Base-by-base conservation (phyloP, 2,329 filamentous ascomycete genomes). In the Trichoderma atroviride region DNA sequence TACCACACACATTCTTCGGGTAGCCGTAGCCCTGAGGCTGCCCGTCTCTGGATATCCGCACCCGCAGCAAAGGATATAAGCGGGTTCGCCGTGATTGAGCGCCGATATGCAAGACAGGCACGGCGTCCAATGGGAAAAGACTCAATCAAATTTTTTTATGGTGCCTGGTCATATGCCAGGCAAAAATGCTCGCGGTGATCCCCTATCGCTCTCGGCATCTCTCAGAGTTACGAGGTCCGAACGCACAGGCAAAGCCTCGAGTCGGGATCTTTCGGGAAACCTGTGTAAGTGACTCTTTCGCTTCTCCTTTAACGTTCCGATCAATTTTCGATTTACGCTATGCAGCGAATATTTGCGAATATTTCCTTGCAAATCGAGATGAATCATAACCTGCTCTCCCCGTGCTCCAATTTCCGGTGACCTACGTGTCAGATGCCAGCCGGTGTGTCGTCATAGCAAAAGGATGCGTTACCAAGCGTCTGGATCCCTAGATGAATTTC, bases 381-480 rank as follows among this genome's bases (percentile, higher is more conserved):
- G 63, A 67, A 67, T 67, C 63, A 67, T 67, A 50, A 66, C 33
- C 52, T 65, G 62, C 62, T 65, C 62, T 43, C 5, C 11, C n/a
- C 14, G 43, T 35, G 43, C 60, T 50, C 27, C 33, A 33, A 11
- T 56, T 35, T 37, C n/a, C 9, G 4, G 22, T 10, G 52, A 24
- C 22, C 24, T 55, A 19, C 6, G 24, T 55, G 52, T 55, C 52
- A 29, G 13, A 55, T 29, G 10, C 24, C 24, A 7, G 14, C 24
- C 27, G 4, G 52, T 27, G 52, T 27, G 22, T 24, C 52, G 52
- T 55, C 52, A 55, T 55, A 55, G 52, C 24, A 27, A 35, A 57
- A 29, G 16, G 16, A 43, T 43, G 31, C n/a, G 43, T 57, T 59
- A 35, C 55, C 55, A 35, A 22, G 14, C 22, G 31, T 40, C 43